Percentiles rank a stretch among this genome's conserved stretches.
Conservation (phyloP, 768 basidiomycete species). For the Asterophora lycoperdoides region DNA sequence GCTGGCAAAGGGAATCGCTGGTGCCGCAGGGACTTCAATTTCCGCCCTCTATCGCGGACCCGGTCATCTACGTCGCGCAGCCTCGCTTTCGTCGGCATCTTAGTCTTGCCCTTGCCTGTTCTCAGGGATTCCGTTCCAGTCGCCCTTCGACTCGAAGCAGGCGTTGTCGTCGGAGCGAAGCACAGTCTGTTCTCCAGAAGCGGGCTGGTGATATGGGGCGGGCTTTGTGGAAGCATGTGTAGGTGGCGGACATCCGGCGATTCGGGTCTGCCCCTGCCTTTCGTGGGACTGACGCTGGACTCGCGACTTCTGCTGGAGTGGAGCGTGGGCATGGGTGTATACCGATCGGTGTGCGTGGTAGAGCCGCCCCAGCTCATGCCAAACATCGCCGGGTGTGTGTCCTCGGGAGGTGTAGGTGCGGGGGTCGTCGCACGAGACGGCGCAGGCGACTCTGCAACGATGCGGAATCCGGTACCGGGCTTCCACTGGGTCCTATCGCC, state of each 20-base stretch:
- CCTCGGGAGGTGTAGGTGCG: slow-evolving; percentile 10
- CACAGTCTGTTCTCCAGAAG: slow-evolving; percentile 53
- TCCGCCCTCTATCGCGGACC: not conserved
- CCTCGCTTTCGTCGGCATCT: slow-evolving; percentile 1
- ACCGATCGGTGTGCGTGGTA: slow-evolving; percentile 28
- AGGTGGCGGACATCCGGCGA: slow-evolving; percentile 6
- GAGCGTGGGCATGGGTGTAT: slow-evolving; percentile 36
- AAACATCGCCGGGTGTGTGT: slow-evolving; percentile 9
- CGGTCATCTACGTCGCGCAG: not conserved
- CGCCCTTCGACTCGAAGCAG: slow-evolving; percentile 5
- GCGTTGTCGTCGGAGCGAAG: slow-evolving; percentile 36
- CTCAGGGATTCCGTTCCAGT: not conserved
- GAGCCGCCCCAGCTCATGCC: slow-evolving; percentile 15
- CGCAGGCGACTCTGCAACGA: slow-evolving; percentile 33
- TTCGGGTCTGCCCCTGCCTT: slow-evolving; percentile 2
- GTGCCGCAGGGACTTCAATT: slow-evolving; percentile 1
- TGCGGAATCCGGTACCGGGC: slow-evolving; percentile 38
- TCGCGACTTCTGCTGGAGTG: slow-evolving; percentile 21
- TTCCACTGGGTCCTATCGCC: slow-evolving; percentile 24
- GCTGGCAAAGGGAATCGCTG: slow-evolving; percentile 7
- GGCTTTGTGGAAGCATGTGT: slow-evolving; percentile 45
- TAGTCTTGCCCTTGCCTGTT: not conserved
- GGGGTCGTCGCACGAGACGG: slow-evolving; percentile 12
- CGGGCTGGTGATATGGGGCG: slow-evolving; percentile 52
- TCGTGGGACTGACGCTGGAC: slow-evolving; percentile 25